Base-by-base conservation (phyloP, 345 rosid species). In the Syzygium aromaticum region DNA sequence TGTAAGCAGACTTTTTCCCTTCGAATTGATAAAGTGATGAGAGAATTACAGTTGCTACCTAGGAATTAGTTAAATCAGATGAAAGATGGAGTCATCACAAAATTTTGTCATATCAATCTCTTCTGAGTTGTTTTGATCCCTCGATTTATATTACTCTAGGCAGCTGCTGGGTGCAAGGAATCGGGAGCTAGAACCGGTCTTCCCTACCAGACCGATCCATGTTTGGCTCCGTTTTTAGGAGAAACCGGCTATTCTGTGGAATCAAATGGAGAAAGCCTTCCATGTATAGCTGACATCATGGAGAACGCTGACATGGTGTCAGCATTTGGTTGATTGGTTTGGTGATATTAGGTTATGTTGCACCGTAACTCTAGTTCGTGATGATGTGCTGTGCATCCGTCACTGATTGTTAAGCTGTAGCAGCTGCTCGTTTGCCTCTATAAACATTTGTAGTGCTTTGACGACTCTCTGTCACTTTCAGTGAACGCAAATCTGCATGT, bases 121-220 rank as follows among this genome's bases (percentile, higher is more conserved):
- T 73, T 73, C 7, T 21, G 13, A 33, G 80, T 33, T 17, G 46
- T 67, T 73, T 73, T 33, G 33, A 33, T 33, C 25, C 49, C 3
- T 15, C 5, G 11, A 8, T 33, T 27, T 67, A 33, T 52, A 6
- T 6, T 2, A 88, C 86, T 92, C 91, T 94, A 95, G 99, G 98
- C 98, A 17, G 97, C 95, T 57, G 90, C 89, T 78, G 91, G 93
- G 33, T 96, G 98, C 91, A 93, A 96, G 90, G 95, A 90, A 53
- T 91, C 93, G 87, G 99, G 97, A 88, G 98, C 97, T 86, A 95
- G 96, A 67, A 91, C 94, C 0, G 93, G 93, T 88, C 98, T 97
- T 91, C 99, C 96, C 59, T 78, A 16, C 86, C 90, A 85, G 46
- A 85, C 93, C 9, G 94, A 97, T 89, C 91, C 96, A 7, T 91